Percentiles rank a stretch among this genome's conserved stretches.
Conservation (phyloP, 345 rosid genomes). For the Hibiscus trionum region DNA sequence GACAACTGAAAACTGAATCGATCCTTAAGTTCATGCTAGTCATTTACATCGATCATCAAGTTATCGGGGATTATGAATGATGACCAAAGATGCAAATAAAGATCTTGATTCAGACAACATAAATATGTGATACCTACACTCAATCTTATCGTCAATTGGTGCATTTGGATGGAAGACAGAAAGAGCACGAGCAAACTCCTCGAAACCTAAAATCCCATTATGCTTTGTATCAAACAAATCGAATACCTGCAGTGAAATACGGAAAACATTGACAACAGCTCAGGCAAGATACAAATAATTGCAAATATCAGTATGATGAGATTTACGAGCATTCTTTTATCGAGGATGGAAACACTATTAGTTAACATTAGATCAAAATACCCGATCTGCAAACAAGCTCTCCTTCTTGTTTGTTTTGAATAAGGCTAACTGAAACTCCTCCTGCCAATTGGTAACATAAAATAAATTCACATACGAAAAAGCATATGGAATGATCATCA, state of each 20-base stretch:
- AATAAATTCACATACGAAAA: not conserved
- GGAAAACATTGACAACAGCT: not conserved
- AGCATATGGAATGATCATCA: not conserved
- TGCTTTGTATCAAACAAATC: slow-evolving; percentile 96
- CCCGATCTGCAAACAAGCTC: slow-evolving; percentile 98
- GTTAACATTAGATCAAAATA: slow-evolving; percentile 17
- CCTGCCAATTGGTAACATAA: slow-evolving; percentile 36
- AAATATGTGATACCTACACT: slow-evolving; percentile 46
- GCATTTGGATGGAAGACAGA: slow-evolving; percentile 98
- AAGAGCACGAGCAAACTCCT: slow-evolving; percentile 98
- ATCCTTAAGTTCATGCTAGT: not conserved
- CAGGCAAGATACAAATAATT: not conserved
- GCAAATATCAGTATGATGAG: not conserved
- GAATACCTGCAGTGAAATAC: slow-evolving; percentile 56
- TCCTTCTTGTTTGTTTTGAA: slow-evolving; percentile 97
- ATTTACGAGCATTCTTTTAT: not conserved
- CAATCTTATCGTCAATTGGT: slow-evolving; percentile 87
- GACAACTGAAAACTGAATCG: not conserved
- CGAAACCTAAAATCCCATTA: slow-evolving; percentile 95
- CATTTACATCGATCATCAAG: not conserved
- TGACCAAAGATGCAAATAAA: not conserved
- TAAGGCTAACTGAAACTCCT: slow-evolving; percentile 95
- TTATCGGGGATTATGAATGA: not conserved
- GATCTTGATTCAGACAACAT: not conserved
- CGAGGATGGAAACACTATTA: not conserved